A percentile compares a stretch with the other conserved stretches of the same genome.
phyloP scores from a whole-genome alignment of 2,329 filamentous ascomycete genomes.

The Aspergillus aculeatus region DNA sequence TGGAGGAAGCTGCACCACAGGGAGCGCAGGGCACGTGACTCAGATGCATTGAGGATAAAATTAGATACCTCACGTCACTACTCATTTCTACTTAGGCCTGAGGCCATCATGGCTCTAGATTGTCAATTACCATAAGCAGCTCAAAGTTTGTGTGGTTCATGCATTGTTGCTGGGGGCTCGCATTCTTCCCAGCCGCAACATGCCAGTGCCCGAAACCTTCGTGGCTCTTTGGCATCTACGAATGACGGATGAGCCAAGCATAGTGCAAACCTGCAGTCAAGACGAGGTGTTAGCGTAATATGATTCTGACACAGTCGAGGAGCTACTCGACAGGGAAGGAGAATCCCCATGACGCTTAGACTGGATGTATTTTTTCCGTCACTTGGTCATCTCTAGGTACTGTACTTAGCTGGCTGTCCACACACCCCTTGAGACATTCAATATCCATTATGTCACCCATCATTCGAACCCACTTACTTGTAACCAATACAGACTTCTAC shows the following conservation, averaged over 20 bases:
- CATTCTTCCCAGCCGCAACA: constrained; percentile 35
- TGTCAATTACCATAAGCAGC: background rate
- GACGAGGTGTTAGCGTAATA: constrained; percentile 8
- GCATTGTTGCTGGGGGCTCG: constrained; percentile 33
- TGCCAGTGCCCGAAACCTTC: constrained; percentile 29
- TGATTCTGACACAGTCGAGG: constrained; percentile 2
- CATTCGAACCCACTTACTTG: constrained; percentile 2
- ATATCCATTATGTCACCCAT: constrained; percentile 11
- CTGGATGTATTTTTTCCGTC: constrained; percentile 13
- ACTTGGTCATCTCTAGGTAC: constrained; percentile 4
- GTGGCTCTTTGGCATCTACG: constrained; percentile 13
- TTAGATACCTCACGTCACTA: background rate
- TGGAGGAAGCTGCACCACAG: background rate
- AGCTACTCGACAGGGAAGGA: constrained; percentile 16
- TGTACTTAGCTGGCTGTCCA: constrained; percentile 1
- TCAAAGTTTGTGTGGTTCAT: constrained; percentile 19
- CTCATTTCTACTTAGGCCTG: background rate
- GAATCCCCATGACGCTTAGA: constrained; percentile 39
- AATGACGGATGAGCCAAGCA: constrained; percentile 1
- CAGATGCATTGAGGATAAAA: background rate
- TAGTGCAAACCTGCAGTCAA: constrained; percentile 16
- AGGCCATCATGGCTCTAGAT: background rate
- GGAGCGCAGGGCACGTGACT: background rate
- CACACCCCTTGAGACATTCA: constrained; percentile 10
- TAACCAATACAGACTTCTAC: constrained; percentile 3